A percentile compares a stretch with the other conserved stretches of the same genome.
These are phyloP conservation scores for Uronychia setigera DNA, from an alignment of 73 alveolate species.

Conservation along the genomic window DNA sequence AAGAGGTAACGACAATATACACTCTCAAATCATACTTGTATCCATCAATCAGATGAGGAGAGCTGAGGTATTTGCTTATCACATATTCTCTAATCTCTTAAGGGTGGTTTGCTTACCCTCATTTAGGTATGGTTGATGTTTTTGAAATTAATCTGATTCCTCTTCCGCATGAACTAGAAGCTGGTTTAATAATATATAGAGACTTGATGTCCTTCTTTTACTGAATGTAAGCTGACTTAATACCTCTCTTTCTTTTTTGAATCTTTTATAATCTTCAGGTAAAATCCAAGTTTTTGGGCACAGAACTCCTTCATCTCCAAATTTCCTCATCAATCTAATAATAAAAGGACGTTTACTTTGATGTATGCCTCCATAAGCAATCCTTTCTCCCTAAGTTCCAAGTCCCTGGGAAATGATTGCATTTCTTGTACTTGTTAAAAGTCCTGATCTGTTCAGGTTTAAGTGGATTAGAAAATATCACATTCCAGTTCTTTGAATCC, in stretches of 20 bases:
- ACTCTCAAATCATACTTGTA: slow-evolving; percentile 73
- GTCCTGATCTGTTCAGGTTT: slow-evolving; percentile 59
- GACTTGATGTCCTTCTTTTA: neutral
- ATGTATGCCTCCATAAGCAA: slow-evolving; percentile 64
- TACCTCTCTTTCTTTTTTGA: slow-evolving; percentile 64
- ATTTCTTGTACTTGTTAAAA: slow-evolving; percentile 66
- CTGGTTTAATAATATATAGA: slow-evolving; percentile 63
- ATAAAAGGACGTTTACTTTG: neutral
- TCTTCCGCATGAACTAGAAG: slow-evolving; percentile 66
- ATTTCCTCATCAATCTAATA: slow-evolving; percentile 68
- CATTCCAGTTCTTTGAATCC: slow-evolving; percentile 49
- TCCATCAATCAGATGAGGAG: slow-evolving; percentile 77
- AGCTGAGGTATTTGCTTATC: slow-evolving; percentile 54
- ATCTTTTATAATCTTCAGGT: slow-evolving; percentile 80
- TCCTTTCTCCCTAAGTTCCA: slow-evolving; percentile 80
- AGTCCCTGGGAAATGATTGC: slow-evolving; percentile 75
- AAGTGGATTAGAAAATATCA: slow-evolving; percentile 68
- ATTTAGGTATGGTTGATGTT: slow-evolving; percentile 44
- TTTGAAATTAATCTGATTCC: slow-evolving; percentile 66
- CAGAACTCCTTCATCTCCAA: slow-evolving; percentile 69
- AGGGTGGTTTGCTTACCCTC: neutral
- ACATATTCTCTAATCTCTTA: slow-evolving; percentile 58
- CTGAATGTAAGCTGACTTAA: neutral
- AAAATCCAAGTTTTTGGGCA: slow-evolving; percentile 87
- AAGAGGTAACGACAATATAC: slow-evolving; percentile 66